These are phyloP conservation scores for Cutaneotrichosporon sp. DNA, from an alignment of 1,284 basidiomycete species.

Conservation along the genomic window DNA sequence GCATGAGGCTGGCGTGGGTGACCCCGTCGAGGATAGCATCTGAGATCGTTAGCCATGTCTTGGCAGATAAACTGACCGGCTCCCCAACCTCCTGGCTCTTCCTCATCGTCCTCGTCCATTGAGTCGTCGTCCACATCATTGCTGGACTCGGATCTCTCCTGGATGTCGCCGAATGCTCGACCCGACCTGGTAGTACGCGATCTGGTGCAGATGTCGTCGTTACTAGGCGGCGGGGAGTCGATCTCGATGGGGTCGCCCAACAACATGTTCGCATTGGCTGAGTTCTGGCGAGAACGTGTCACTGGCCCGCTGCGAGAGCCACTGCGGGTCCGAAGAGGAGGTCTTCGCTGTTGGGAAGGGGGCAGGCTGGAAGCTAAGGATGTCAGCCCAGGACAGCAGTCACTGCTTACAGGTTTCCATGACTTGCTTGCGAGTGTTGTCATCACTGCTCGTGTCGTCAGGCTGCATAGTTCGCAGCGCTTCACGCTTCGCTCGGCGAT, in stretches of 20 bases:
- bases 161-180: constrained; percentile 40
- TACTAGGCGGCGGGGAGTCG: background rate
- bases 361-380: background rate
- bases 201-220: background rate
- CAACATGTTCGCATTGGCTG: background rate
- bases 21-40: constrained; percentile 53
- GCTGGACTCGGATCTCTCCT: constrained; percentile 56
- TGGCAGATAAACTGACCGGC: constrained; percentile 62
- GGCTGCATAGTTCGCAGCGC: constrained; percentile 3
- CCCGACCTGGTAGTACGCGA: constrained; percentile 40
- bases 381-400: background rate
- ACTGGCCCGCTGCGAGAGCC: background rate
- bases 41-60: constrained; percentile 46
- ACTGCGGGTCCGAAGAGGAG: background rate
- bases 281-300: background rate
- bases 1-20: constrained; percentile 75
- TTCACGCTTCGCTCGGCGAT: constrained; percentile 3
- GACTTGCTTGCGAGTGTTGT: background rate
- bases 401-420: background rate
- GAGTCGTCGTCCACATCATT: constrained; percentile 57
- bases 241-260: background rate
- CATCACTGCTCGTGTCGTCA: background rate
- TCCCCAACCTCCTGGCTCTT: background rate
- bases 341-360: background rate
- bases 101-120: constrained; percentile 41